Conservation (phyloP, 2,329 filamentous ascomycete species). For the Zasmidium angulare region DNA sequence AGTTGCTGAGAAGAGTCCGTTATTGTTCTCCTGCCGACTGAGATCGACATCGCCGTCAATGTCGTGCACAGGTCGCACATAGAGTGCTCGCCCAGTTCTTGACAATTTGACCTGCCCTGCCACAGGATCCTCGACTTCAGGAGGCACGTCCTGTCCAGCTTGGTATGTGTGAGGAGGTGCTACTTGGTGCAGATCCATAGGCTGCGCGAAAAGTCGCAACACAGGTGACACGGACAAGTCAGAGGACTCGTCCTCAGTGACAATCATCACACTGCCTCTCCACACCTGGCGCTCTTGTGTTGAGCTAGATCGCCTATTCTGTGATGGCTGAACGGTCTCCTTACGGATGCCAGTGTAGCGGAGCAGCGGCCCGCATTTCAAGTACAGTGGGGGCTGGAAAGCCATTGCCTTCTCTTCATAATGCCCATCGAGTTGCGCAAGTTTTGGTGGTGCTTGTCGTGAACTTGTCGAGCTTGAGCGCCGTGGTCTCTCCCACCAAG, state of each 20-base stretch:
- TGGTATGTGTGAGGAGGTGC: conserved; percentile 70
- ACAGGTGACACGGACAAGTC: conserved; percentile 77
- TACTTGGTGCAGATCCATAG: conserved; percentile 76
- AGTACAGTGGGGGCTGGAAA: conserved; percentile 79
- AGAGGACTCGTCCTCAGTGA: conserved; percentile 81
- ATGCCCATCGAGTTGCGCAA: conserved; percentile 59
- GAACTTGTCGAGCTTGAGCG: conserved; percentile 24
- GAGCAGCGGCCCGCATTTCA: conserved; percentile 87
- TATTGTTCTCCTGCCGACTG: conserved; percentile 75
- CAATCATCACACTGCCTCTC: conserved; percentile 94
- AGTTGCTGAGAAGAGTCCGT: conserved; percentile 71
- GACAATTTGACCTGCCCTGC: conserved; percentile 84
- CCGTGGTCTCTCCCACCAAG: conserved; percentile 71
- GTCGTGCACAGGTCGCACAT: conserved; percentile 85
- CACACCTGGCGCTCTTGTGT: conserved; percentile 71
- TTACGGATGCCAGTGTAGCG: conserved; percentile 82
- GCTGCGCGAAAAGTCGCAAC: conserved; percentile 81
- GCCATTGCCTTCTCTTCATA: conserved; percentile 65
- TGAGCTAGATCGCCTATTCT: conserved; percentile 38
- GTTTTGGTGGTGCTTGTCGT: conserved; percentile 37
- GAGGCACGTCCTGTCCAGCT: conserved; percentile 59
- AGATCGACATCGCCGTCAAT: conserved; percentile 76
- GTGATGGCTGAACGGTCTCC: conserved; percentile 48
- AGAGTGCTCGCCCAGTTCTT: conserved; percentile 80
- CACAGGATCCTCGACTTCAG: conserved; percentile 85